These are phyloP conservation scores for Penicillium brevicompactum DNA, from an alignment of 2,329 filamentous ascomycete species.

Conservation along the genomic window DNA sequence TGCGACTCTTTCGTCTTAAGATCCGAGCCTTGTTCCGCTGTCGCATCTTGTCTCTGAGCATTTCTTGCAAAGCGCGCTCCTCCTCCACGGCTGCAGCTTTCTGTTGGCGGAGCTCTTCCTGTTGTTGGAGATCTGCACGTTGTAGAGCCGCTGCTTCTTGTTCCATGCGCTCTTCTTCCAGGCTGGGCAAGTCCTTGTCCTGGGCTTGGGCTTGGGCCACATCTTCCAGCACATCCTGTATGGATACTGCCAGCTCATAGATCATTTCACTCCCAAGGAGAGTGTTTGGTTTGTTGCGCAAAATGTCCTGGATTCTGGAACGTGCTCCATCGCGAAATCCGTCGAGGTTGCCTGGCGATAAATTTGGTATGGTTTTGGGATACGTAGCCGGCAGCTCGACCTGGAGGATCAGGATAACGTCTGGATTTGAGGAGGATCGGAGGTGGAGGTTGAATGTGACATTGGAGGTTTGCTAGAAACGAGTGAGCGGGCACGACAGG, in stretches of 20 bases:
- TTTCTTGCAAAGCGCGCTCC: slow-evolving; percentile 41
- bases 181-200: slow-evolving; percentile 75
- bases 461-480: slow-evolving; percentile 69
- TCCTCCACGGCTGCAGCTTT: slow-evolving; percentile 45
- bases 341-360: slow-evolving; percentile 67
- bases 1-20: slow-evolving; percentile 42
- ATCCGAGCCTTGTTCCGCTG: slow-evolving; percentile 43
- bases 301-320: slow-evolving; percentile 69
- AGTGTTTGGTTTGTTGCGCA: slow-evolving; percentile 69
- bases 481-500: slow-evolving; percentile 5
- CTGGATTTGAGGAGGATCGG: slow-evolving; percentile 71
- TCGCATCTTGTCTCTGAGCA: slow-evolving; percentile 42
- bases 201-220: slow-evolving; percentile 76
- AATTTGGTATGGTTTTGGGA: slow-evolving; percentile 76
- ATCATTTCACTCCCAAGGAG: slow-evolving; percentile 67
- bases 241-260: slow-evolving; percentile 60
- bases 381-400: slow-evolving; percentile 89
- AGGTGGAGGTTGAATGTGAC: slow-evolving; percentile 80
- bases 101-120: slow-evolving; percentile 51
- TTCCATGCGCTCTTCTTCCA: slow-evolving; percentile 84
- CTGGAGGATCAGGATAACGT: slow-evolving; percentile 70
- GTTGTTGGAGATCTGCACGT: slow-evolving; percentile 51
- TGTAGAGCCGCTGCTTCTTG: slow-evolving; percentile 73
- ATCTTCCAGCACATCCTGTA: slow-evolving; percentile 77
- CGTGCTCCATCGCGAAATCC: slow-evolving; percentile 70